phyloP scores from a whole-genome alignment of 2,329 filamentous ascomycete genomes.

The Coniochaeta hoffmannii region DNA sequence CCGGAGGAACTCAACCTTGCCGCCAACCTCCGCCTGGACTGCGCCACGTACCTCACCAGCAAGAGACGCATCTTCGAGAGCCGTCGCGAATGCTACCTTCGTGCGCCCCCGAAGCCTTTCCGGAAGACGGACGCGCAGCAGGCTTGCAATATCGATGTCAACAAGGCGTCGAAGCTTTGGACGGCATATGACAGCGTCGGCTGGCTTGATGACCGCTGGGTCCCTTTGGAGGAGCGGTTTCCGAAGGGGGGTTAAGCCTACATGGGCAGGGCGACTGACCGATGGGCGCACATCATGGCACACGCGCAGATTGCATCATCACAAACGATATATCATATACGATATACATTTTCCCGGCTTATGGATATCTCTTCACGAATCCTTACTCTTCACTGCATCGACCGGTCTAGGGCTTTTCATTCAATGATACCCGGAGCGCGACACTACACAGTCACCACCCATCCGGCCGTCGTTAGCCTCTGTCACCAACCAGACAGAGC shows the following conservation, averaged over 20 bases:
- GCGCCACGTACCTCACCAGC: conserved; percentile 82
- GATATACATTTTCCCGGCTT: too few relatives aligned
- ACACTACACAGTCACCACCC: conserved; percentile 7
- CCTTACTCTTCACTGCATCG: not conserved
- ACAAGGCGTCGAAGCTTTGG: conserved; percentile 93
- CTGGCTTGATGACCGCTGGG: conserved; percentile 56
- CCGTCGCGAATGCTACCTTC: conserved; percentile 58
- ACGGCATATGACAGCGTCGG: conserved; percentile 79
- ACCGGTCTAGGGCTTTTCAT: conserved; percentile 4
- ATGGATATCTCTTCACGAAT: not conserved
- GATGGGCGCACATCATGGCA: too few relatives aligned
- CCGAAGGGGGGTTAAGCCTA: not conserved
- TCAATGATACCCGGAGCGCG: conserved; percentile 18
- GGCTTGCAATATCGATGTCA: conserved; percentile 97
- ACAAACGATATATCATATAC: not conserved
- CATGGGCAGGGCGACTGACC: too few relatives aligned
- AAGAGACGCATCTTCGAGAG: conserved; percentile 86
- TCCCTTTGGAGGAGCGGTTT: not conserved
- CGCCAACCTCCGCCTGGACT: conserved; percentile 72
- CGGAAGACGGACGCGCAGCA: conserved; percentile 94
- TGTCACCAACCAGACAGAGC: not conserved
- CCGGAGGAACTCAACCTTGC: conserved; percentile 71
- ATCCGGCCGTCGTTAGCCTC: not conserved
- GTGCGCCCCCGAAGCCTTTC: conserved; percentile 62
- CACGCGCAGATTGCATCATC: too few relatives aligned